Percentiles rank a stretch among this genome's conserved stretches.
These are phyloP conservation scores for Sisymbrium altissimum DNA, from an alignment of 345 rosid genomes.

Conservation along the genomic window DNA sequence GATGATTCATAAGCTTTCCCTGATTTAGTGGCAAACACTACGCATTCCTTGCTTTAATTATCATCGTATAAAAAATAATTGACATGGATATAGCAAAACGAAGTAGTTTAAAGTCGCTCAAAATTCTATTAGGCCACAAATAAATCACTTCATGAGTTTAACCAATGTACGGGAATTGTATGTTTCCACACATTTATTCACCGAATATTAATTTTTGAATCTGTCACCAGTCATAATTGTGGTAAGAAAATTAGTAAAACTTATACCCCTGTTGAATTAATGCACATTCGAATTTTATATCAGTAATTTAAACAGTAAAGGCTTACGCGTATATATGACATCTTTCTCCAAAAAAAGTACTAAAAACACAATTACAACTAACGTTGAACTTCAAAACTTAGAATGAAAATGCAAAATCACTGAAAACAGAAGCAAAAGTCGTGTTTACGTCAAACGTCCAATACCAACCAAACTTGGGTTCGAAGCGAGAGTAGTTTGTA, in stretches of 20 bases:
- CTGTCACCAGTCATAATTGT: background rate
- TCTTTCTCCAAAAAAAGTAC: background rate
- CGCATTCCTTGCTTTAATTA: background rate
- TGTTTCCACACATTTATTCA: background rate
- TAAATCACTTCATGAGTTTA: background rate
- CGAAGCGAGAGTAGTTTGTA: background rate
- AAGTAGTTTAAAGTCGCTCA: background rate
- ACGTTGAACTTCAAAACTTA: background rate
- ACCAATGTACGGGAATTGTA: background rate
- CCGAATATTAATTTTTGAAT: background rate
- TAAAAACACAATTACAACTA: background rate
- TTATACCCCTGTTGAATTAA: background rate
- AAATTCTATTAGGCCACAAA: background rate
- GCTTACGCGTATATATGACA: background rate
- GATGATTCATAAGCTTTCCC: conserved; percentile 14
- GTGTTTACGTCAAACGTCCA: background rate
- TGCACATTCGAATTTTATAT: background rate
- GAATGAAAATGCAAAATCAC: background rate
- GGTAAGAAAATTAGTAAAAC: background rate
- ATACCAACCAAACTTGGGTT: background rate
- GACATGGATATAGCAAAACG: background rate
- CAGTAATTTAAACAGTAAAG: background rate
- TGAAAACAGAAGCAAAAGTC: background rate
- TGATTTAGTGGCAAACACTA: conserved; percentile 3
- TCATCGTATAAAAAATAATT: too few species aligned